Evolutionary conservation across 345 rosid species (phyloP), one percentile per base, ranked within the genome.

Genomic region (Brassica rapa): DNA sequence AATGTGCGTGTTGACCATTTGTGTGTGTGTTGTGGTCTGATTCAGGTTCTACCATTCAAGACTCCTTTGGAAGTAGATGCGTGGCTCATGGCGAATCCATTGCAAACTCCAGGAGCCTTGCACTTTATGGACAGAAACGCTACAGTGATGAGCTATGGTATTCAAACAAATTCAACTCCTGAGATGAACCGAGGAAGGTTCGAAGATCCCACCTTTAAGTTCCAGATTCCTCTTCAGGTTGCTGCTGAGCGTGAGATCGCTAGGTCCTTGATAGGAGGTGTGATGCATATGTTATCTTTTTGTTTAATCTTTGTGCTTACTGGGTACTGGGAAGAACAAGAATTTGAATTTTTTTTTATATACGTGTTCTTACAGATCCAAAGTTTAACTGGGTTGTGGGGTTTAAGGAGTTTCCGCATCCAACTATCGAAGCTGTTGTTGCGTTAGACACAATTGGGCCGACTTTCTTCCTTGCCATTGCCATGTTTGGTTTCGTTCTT

Each of bases 231-330:
- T 7, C 93, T 95, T 77, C 98, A 93, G 78, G 60, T 93, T 71
- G 96, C 98, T 0, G 96, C 96, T 12, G 98, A 95, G 79, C 97
- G 97, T 70, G 99, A 91, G 72, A 90, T 95, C 60, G 98, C 97
- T 0, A 88, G 98, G 77, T 89, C 91, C 21, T 53, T 95, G 1
- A 77, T 91, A 9, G 87, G 89, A 86, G 97, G 99, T 95, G 99
- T 93, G 33, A 75, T 51, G 60, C 27, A 6, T 43, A 43, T 70
- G 19, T 60, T 29, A 59, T 23, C 24, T 19, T 57, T 2, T 43
- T 64, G 15, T 1, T 71, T 8, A 35, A 5, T 64, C 8, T 65
- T 68, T 0, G 62, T 9, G 59, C 7, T 61, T 76, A n/a, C 0
- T 70, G 8, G 65, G 3, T 68, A 27, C 10, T 21, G 29, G 0